phyloP scores from a whole-genome alignment of 495 filamentous ascomycete genomes.

The Poronia punctata region DNA sequence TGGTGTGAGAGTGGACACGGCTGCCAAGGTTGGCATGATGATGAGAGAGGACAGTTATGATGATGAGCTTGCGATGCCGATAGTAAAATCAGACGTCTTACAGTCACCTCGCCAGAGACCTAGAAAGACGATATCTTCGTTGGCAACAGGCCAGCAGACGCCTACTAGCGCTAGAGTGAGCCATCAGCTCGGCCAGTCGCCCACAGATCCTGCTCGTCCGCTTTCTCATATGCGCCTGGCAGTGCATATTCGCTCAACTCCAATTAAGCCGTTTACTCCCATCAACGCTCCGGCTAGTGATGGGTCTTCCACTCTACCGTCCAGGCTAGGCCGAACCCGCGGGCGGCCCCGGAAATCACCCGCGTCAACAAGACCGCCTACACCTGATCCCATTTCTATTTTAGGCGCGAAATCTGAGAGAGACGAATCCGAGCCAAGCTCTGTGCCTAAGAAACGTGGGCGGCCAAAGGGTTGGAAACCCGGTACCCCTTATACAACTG shows the following conservation, averaged over 20 bases:
- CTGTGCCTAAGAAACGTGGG: conserved; percentile 18
- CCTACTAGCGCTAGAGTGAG: neutral
- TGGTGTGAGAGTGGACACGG: no score
- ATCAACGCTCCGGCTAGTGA: conserved; percentile 2
- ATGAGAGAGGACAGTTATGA: conserved; percentile 6
- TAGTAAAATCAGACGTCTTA: conserved; percentile 15
- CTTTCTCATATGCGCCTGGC: conserved; percentile 12
- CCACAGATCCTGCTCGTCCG: conserved; percentile 2
- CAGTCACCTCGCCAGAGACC: conserved; percentile 4
- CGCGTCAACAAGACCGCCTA: neutral
- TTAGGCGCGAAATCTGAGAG: neutral
- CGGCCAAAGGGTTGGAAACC: conserved; percentile 23
- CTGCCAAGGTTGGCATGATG: no score
- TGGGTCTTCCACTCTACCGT: neutral
- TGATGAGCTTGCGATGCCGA: conserved; percentile 5
- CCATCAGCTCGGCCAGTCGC: neutral
- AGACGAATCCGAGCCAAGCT: neutral
- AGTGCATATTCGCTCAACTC: conserved; percentile 19
- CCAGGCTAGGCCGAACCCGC: neutral
- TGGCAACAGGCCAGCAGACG: conserved; percentile 5
- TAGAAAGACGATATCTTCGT: conserved; percentile 3
- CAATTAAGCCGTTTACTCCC: conserved; percentile 15
- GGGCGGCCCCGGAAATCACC: neutral
- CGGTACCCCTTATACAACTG: conserved; percentile 10
- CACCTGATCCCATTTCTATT: neutral